Evolutionary conservation across 768 basidiomycete genomes (phyloP), one percentile per base, ranked within the genome.

Genomic region (Hygrophorus pudorinus): DNA sequence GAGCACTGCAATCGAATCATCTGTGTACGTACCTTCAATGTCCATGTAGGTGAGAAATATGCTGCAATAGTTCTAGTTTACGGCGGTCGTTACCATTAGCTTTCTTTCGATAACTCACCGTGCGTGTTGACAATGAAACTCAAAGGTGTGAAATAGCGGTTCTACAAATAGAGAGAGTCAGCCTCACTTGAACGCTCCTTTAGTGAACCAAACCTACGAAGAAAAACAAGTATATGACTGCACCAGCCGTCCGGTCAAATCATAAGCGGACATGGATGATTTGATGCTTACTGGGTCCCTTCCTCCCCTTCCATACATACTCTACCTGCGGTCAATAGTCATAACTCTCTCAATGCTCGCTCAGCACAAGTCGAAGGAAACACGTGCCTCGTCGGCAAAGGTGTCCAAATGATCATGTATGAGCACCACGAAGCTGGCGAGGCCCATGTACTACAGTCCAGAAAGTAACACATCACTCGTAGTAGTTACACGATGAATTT

Each of bases 121-220:
- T 61, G 70, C 10, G 79, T 53, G 46, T 80, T 79, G 36, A 80
- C 55, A 13, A 79, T 70, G 53, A 82, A 81, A 1, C 74, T 76
- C 2, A 81, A 59, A 0, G 79, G 79, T 0, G 75, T 79, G 14
- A 81, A 58, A 51, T 82, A 82, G 18, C 79, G 73, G 51, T 81
- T 81, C 78, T 81, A 28, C 10, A 4, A 14, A 41, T n/a, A 47
- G 37, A 4, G 34, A 20, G 9, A 18, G 10, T 18, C 8, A 21
- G 17, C 18, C n/a, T 5, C 16, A 18, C 16, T 38, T 30, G 14
- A 34, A 45, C 2, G 20, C 24, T 7, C 24, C 7, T 24, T 24
- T 7, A 24, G 24, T 5, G 12, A 8, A 13, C 9, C 8, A n/a
- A 14, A 56, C 65, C 14, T 36, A 71, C 70, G 43, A 72, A 53